These are phyloP conservation scores for Globisporangium nagaii DNA, from an alignment of 352 stramenopile species.

Conservation along the genomic window DNA sequence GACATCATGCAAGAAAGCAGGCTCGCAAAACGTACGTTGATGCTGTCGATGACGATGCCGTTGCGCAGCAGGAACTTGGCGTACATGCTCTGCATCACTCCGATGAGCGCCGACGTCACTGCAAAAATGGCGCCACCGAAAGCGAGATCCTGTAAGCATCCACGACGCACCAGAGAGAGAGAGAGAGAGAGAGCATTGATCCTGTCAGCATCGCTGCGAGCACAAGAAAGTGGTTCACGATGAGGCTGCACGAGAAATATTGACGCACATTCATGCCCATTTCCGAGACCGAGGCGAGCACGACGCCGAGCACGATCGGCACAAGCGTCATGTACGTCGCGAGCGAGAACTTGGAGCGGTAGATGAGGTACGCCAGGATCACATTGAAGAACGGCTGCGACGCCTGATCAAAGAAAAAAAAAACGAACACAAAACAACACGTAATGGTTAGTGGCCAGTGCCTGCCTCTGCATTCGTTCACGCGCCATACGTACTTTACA, in stretches of 20 bases:
- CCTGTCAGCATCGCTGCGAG: no score
- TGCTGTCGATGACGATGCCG: constrained; percentile 66
- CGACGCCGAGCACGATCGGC: constrained; percentile 77
- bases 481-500: constrained; percentile 57
- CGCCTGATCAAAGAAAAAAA: constrained; percentile 18
- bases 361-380: constrained; percentile 65
- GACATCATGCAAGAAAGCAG: neutral
- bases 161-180: neutral
- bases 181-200: no score
- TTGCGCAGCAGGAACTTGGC: constrained; percentile 81
- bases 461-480: no score
- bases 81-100: constrained; percentile 88
- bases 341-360: constrained; percentile 66
- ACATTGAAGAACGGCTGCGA: constrained; percentile 87
- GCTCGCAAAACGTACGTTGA: constrained; percentile 55
- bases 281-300: constrained; percentile 81
- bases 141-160: constrained; percentile 46
- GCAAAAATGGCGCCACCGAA: constrained; percentile 66
- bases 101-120: constrained; percentile 63
- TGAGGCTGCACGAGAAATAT: neutral
- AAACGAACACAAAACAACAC: neutral
- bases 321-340: constrained; percentile 75
- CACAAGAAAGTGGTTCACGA: neutral
- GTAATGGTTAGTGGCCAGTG: neutral
- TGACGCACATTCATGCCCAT: constrained; percentile 70